These are phyloP conservation scores for Psilocybe tampanensis DNA, from an alignment of 768 basidiomycete species.

Conservation along the genomic window DNA sequence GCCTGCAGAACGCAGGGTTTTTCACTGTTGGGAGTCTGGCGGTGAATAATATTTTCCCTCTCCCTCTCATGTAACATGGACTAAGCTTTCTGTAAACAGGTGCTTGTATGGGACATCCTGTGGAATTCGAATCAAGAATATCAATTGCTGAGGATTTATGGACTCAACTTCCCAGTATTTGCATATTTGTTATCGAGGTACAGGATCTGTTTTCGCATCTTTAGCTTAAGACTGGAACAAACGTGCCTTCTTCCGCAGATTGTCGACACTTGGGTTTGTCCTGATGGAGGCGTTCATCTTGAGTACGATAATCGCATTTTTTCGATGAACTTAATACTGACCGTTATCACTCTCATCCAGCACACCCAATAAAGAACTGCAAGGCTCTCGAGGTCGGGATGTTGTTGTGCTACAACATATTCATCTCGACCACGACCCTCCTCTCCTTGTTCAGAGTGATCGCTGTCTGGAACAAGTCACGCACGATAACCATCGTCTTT, in stretches of 20 bases:
- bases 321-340: not conserved
- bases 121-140: slow-evolving; percentile 2
- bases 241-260: too few species aligned
- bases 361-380: not conserved
- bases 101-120: slow-evolving; percentile 7
- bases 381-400: not conserved
- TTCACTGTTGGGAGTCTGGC: not conserved
- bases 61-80: not conserved
- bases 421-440: slow-evolving; percentile 7
- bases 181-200: not conserved
- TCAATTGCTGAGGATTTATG: not conserved
- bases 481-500: not conserved
- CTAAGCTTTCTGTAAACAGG: not conserved
- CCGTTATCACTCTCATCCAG: not conserved
- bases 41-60: not conserved
- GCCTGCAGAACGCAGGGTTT: not conserved
- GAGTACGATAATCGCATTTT: not conserved
- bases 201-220: too few species aligned
- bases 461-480: slow-evolving; percentile 3
- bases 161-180: not conserved
- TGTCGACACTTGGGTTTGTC: slow-evolving; percentile 4
- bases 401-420: not conserved
- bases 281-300: not conserved
- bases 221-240: too few species aligned
- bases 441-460: slow-evolving; percentile 10